Percentiles rank a stretch among this genome's conserved stretches.
These are phyloP conservation scores for Plectosphaerella sp. DNA, from an alignment of 2,329 filamentous ascomycete genomes.

Conservation along the genomic window DNA sequence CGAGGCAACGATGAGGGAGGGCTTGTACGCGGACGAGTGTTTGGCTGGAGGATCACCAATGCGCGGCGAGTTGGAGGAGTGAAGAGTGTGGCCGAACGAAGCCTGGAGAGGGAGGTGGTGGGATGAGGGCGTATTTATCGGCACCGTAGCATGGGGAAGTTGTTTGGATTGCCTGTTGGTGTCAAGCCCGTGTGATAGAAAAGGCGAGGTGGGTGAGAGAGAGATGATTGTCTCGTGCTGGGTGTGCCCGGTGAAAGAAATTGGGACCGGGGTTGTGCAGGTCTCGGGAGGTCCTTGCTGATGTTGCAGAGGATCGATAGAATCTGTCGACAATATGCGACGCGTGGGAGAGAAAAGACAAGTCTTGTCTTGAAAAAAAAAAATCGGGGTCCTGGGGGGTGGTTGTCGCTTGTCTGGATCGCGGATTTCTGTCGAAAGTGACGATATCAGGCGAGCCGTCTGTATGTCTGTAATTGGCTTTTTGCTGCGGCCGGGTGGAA, in stretches of 20 bases:
- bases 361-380: conserved; percentile 7
- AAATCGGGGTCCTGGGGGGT: neutral
- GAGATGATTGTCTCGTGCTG: neutral
- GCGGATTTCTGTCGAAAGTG: neutral
- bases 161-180: neutral
- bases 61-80: conserved; percentile 24
- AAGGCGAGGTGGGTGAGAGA: neutral
- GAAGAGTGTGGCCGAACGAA: conserved; percentile 15
- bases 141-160: conserved; percentile 11
- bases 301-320: conserved; percentile 4
- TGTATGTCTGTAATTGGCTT: neutral
- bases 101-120: conserved; percentile 15
- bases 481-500: neutral
- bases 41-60: conserved; percentile 24
- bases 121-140: conserved; percentile 22
- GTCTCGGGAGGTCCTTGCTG: conserved; percentile 11
- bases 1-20: conserved; percentile 15
- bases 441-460: neutral
- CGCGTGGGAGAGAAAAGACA: neutral
- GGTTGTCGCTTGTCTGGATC: neutral
- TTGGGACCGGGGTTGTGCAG: conserved; percentile 11
- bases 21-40: conserved; percentile 22
- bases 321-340: neutral
- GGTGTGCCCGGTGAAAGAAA: conserved; percentile 1
- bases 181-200: neutral